Base-by-base conservation (phyloP, 2,329 filamentous ascomycete species). In the Stagonosporopsis vannaccii region DNA sequence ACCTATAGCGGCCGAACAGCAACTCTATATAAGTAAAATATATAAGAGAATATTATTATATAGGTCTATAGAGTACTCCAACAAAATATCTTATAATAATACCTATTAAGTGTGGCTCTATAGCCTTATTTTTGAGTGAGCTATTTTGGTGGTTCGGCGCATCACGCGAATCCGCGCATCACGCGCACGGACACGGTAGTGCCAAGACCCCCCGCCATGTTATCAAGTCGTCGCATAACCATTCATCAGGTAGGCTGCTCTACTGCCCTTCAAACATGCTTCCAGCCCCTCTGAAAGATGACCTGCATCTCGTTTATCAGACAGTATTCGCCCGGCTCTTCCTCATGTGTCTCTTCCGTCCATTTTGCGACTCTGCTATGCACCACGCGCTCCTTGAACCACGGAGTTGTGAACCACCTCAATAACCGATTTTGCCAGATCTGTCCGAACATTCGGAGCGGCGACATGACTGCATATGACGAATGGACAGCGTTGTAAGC, bases 251-350 rank as follows among this genome's bases (percentile, higher is more conserved):
- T 35, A 39, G 8, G 5, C 15, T 33, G 26, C 25, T 19, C n/a
- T 33, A n/a, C 15, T 36, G 20, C 20, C 26, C 4, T 20, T 43
- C 17, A 77, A 8, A 76, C 64, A 56, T 77, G 75, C 48, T 65
- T 68, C 75, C 75, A 77, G 2, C 75, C 75, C 22, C 69, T 69
- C 46, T 67, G 68, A 23, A 64, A 49, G 39, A 77, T 51, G 19
- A 78, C 60, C 54, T 78, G 75, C 75, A 76, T 77, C 62, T 78
- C 75, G 56, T 77, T 70, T 17, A 77, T 57, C 26, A 77, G 37
- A 41, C 75, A 78, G 50, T 65, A 71, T 9, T 51, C 61, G 1
- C 73, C 75, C 0, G 42, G 46, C 56, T 78, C 75, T 28, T 20
- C 46, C 23, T 39, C 45, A 15, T 39, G 37, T 2, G 36, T 63